Evolutionary conservation across 148 eudicot genomes (phyloP).

Genomic region (Rhododendron molle): DNA sequence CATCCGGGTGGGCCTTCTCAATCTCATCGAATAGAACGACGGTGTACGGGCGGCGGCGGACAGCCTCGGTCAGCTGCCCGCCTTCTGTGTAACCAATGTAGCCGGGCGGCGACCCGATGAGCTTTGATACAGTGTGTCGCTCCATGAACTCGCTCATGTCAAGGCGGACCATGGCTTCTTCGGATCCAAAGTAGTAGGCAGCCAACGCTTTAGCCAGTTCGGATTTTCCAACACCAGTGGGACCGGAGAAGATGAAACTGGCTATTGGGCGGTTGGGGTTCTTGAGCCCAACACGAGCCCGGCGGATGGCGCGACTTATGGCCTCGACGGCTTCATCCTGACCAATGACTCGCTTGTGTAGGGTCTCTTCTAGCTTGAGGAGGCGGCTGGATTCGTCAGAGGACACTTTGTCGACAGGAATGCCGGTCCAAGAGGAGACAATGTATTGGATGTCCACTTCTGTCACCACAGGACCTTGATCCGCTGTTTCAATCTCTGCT

Average conservation of each 20-base stretch:
- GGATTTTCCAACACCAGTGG: conserved; percentile 58
- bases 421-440: conserved; percentile 41
- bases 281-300: conserved; percentile 50
- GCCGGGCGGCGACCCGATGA: conserved; percentile 58
- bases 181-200: conserved; percentile 39
- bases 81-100: conserved; percentile 50
- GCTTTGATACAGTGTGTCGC: conserved; percentile 43
- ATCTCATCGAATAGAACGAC: conserved; percentile 52
- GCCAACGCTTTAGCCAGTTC: conserved; percentile 56
- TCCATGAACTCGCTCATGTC: conserved; percentile 64
- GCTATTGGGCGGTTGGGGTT: conserved; percentile 47
- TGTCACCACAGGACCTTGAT: conserved; percentile 27
- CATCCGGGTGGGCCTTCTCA: conserved; percentile 50
- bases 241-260: conserved; percentile 50
- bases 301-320: conserved; percentile 48
- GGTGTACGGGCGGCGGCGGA: conserved; percentile 36
- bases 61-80: conserved; percentile 53
- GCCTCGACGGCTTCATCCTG: conserved; percentile 57
- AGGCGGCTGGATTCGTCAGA: conserved; percentile 43
- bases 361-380: conserved; percentile 36
- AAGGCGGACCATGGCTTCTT: conserved; percentile 50
- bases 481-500: conserved; percentile 38
- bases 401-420: conserved; percentile 35
- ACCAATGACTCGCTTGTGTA: conserved; percentile 42
- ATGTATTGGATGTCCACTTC: conserved; percentile 40